Conservation (phyloP, 345 rosid species). For the Moricandia moricandioides region DNA sequence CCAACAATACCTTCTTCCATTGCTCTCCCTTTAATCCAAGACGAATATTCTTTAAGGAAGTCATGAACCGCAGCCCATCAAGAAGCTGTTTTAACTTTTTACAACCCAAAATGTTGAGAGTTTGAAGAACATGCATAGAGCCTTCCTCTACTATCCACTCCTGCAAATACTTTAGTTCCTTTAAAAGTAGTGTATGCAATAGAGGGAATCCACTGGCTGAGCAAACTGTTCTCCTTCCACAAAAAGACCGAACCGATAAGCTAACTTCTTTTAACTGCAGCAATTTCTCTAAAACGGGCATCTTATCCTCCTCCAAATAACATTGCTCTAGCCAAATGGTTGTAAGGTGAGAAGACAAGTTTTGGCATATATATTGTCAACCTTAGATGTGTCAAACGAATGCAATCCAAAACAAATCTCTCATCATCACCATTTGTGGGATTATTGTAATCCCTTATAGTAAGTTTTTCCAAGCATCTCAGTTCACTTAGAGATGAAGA, state of each 20-base stretch:
- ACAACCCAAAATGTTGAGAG: neutral
- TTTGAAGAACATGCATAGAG: neutral
- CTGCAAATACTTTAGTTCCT: neutral
- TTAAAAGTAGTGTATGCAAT: neutral
- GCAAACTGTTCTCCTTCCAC: neutral
- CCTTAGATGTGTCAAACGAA: neutral
- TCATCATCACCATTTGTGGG: neutral
- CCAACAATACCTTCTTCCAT: neutral
- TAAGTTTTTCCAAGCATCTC: neutral
- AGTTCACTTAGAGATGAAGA: constrained; percentile 13
- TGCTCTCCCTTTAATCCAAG: neutral
- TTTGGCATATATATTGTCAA: neutral
- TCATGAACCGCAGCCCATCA: neutral
- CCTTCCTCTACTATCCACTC: neutral
- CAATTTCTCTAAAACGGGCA: neutral
- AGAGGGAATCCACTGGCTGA: neutral
- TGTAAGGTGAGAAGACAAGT: neutral
- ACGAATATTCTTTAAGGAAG: neutral
- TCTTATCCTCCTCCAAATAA: neutral
- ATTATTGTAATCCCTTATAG: neutral
- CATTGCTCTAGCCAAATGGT: neutral
- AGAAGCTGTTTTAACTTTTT: neutral
- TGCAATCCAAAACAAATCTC: neutral
- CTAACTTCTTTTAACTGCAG: neutral
- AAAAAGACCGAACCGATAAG: neutral